Base-by-base conservation (phyloP, 495 filamentous ascomycete genomes). In the Xylaria longipes region DNA sequence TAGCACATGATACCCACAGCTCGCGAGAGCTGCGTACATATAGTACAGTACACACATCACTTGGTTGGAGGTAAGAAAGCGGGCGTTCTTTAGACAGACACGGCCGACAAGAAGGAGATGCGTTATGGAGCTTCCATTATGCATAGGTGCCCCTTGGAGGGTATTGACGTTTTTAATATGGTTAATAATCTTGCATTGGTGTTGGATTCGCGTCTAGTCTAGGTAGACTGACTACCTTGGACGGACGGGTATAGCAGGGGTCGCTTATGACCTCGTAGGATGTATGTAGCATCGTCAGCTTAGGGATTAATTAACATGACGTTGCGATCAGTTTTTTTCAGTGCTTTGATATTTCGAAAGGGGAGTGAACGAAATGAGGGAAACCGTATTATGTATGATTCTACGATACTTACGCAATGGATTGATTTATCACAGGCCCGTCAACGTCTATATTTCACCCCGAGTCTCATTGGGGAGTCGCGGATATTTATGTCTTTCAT, bases 1-100 rank as follows among this genome's bases (percentile, higher is more conserved):
- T 39, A 7, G 31, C 31, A 37, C 57, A 60, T 37, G 57, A 60
- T 60, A 60, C 57, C 57, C 57, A 58, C 33, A 12, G 57, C 57
- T 35, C 22, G 33, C 33, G 31, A 60, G 57, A 37, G 57, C 57
- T 60, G 5, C 57, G 31, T 60, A 60, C 33, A 31, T 31, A 46
- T 15, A 22, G 9, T 50, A 56, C 27, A 6, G 52, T 27, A 56
- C 29, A 22, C 31, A 37, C 33, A 60, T 60, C 5, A 33, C 54
- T 20, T 29, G 29, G 27, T 20, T 29, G 29, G 27, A 17, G 27
- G 14, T 4, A n/a, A 17, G 57, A 60, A 3, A 22, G 57, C 57
- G 57, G 31, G 57, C 57, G 31, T 60, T 35, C 1, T 22, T 22
- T 14, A 8, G 17, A n/a, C 6, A 46, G 45, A 20, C 5, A 4